Evolutionary conservation across 2,329 filamentous ascomycete genomes (phyloP).

Genomic region (Sarocladiaceae sp.): DNA sequence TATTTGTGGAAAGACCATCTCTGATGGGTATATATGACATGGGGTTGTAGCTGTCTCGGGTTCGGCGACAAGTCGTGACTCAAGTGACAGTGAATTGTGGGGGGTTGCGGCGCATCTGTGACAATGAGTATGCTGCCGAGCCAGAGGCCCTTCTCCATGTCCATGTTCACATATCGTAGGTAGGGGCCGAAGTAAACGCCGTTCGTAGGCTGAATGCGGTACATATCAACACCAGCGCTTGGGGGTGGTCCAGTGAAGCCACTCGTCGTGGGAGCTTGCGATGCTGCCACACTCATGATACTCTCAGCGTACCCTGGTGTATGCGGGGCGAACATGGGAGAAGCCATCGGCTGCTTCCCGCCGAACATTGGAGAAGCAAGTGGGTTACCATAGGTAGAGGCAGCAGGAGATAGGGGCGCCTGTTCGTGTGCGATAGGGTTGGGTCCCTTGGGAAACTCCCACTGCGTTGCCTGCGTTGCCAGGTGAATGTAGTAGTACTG

Average conservation of each 20-base stretch:
- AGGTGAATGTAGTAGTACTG: constrained; percentile 99
- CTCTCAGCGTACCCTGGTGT: constrained; percentile 81
- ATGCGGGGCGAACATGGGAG: constrained; percentile 76
- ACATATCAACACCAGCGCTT: constrained; percentile 83
- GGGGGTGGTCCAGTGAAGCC: constrained; percentile 88
- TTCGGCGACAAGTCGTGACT: constrained; percentile 89
- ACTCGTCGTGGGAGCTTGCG: constrained; percentile 67
- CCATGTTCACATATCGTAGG: constrained; percentile 94
- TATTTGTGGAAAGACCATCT: constrained; percentile 96
- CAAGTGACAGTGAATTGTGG: constrained; percentile 91
- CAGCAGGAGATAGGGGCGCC: constrained; percentile 74
- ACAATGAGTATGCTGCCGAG: constrained; percentile 89
- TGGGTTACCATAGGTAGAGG: constrained; percentile 69
- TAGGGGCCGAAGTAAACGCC: constrained; percentile 98
- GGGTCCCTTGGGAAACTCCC: constrained; percentile 96
- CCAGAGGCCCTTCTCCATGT: constrained; percentile 85
- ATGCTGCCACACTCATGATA: constrained; percentile 72
- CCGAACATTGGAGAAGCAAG: constrained; percentile 62
- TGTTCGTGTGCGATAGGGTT: constrained; percentile 82
- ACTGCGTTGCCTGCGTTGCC: constrained; percentile 90
- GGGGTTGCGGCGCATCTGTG: constrained; percentile 84
- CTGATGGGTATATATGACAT: constrained; percentile 81
- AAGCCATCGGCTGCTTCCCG: constrained; percentile 49
- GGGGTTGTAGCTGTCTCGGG: constrained; percentile 75
- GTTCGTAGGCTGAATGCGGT: constrained; percentile 88